A percentile compares a stretch with the other conserved stretches of the same genome.
phyloP scores from a whole-genome alignment of 257 asterid species.

The Solanum phureja region DNA sequence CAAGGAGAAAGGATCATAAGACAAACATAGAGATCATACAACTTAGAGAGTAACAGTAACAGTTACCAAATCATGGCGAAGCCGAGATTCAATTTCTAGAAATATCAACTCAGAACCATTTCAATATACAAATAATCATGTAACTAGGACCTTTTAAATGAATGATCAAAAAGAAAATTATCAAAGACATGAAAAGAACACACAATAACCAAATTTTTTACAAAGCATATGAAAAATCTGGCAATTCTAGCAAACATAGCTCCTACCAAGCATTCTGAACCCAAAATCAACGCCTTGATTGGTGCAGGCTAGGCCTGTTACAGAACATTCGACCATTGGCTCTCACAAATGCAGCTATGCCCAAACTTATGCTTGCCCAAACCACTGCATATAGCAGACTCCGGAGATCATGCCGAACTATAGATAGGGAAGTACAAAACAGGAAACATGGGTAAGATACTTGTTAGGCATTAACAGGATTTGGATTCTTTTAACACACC shows the following conservation, averaged over 20 bases:
- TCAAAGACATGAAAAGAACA: background rate
- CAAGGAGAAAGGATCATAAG: background rate
- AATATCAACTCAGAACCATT: background rate
- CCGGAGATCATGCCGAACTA: constrained; percentile 54
- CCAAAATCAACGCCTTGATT: constrained; percentile 41
- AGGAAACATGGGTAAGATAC: background rate
- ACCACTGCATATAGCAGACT: constrained; percentile 50
- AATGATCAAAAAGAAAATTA: background rate
- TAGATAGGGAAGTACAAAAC: background rate
- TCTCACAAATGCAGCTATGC: constrained; percentile 53
- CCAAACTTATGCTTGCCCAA: constrained; percentile 73
- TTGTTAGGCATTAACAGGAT: background rate
- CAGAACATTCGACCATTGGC: constrained; percentile 74
- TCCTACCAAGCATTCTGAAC: background rate
- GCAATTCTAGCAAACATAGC: background rate
- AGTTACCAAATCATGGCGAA: background rate
- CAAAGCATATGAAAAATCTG: background rate
- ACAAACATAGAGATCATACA: background rate
- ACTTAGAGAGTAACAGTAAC: background rate
- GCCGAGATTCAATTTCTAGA: background rate
- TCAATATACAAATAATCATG: background rate
- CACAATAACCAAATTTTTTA: background rate
- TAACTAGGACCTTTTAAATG: background rate
- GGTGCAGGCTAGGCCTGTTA: constrained; percentile 78
- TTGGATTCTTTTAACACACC: background rate